Conservation (phyloP, 2,329 filamentous ascomycete genomes). For the Pestalotiopsis fici region DNA sequence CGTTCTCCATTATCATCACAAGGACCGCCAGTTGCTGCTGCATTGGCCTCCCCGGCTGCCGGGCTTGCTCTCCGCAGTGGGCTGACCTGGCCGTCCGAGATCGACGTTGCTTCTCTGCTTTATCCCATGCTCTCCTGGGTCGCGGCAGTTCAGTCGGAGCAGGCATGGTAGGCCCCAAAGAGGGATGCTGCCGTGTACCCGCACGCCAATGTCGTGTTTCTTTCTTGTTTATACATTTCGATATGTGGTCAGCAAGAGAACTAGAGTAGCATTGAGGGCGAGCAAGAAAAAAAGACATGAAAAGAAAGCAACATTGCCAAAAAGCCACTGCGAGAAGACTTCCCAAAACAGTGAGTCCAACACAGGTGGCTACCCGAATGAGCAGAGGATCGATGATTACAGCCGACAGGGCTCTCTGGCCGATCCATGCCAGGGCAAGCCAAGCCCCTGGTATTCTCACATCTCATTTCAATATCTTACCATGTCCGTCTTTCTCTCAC, state of each 20-base stretch:
- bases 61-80: neutral
- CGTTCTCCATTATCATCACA: neutral
- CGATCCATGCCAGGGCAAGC: neutral
- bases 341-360: neutral
- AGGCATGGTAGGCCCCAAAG: neutral
- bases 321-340: conserved; percentile 5
- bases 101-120: conserved; percentile 9
- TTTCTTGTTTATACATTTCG: neutral
- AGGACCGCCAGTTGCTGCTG: neutral
- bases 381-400: neutral
- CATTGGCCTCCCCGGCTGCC: neutral
- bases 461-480: neutral
- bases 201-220: neutral
- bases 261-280: neutral
- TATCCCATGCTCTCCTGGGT: neutral
- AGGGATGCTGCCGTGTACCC: neutral
- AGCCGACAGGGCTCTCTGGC: neutral
- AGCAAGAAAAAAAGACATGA: neutral
- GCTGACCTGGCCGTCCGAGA: conserved; percentile 6
- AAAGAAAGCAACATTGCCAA: neutral
- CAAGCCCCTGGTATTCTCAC: neutral
- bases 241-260: neutral
- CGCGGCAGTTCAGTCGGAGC: conserved; percentile 8
- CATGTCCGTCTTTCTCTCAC: neutral
- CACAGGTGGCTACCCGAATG: neutral